Evolutionary conservation across 441 rosid genomes (phyloP).

Genomic region (Lepidium campestre): DNA sequence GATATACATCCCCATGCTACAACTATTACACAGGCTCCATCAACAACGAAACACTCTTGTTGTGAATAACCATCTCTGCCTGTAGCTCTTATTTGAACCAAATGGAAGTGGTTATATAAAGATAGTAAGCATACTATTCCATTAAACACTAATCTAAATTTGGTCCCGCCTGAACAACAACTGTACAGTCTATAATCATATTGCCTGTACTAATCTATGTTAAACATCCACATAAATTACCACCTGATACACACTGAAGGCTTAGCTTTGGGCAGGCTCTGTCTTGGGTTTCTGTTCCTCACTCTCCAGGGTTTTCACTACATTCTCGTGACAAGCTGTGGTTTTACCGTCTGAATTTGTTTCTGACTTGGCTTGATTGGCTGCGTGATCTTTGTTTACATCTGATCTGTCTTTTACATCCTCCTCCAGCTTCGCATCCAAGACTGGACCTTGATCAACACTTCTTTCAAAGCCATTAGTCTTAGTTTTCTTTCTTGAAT

Average conservation of each 20-base stretch:
- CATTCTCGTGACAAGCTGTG: slow-evolving; percentile 17
- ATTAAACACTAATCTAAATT: slow-evolving; percentile 25
- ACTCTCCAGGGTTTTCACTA: slow-evolving; percentile 27
- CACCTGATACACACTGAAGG: not conserved
- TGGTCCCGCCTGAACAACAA: slow-evolving; percentile 24
- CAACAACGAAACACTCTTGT: slow-evolving; percentile 20
- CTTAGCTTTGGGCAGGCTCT: slow-evolving; percentile 60
- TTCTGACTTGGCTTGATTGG: slow-evolving; percentile 7
- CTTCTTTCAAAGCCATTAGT: slow-evolving; percentile 21
- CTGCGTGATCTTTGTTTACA: slow-evolving; percentile 8
- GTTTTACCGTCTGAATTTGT: slow-evolving; percentile 23
- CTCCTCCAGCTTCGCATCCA: slow-evolving; percentile 25
- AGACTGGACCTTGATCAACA: slow-evolving; percentile 9
- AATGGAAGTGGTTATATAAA: slow-evolving; percentile 15
- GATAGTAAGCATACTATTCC: slow-evolving; percentile 16
- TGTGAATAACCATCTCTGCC: slow-evolving; percentile 9
- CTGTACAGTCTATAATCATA: slow-evolving; percentile 32
- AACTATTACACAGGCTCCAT: slow-evolving; percentile 22
- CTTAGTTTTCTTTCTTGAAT: slow-evolving; percentile 29
- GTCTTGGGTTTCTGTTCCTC: slow-evolving; percentile 41
- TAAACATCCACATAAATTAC: slow-evolving; percentile 24
- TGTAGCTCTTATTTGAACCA: slow-evolving; percentile 24
- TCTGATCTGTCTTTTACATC: slow-evolving; percentile 21
- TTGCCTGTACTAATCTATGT: slow-evolving; percentile 28
- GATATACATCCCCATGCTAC: slow-evolving; percentile 26